These are phyloP conservation scores for Russula abietina DNA, from an alignment of 768 basidiomycete genomes.

Conservation along the genomic window DNA sequence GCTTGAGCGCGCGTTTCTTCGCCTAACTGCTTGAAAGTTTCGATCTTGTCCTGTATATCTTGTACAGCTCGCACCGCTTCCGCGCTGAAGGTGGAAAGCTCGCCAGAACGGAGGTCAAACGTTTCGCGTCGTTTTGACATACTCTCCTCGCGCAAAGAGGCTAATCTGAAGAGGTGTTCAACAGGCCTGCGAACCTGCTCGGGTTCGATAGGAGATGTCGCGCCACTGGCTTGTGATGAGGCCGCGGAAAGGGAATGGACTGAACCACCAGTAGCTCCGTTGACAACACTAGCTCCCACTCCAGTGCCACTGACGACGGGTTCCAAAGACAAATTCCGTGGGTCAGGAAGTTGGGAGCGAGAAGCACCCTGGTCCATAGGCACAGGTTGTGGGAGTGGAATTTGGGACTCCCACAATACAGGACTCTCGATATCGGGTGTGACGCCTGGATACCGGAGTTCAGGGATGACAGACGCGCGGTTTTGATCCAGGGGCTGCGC, in stretches of 20 bases:
- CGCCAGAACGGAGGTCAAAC: slow-evolving; percentile 11
- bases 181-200: slow-evolving; percentile 6
- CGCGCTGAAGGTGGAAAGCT: slow-evolving; percentile 4
- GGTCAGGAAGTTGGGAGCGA: not conserved
- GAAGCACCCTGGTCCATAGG: not conserved
- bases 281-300: not conserved
- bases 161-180: slow-evolving; percentile 10
- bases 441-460: slow-evolving; percentile 11
- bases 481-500: not conserved
- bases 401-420: not conserved
- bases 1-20: slow-evolving; percentile 13
- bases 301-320: not conserved
- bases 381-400: not conserved
- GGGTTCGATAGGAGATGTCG: not conserved
- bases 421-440: not conserved
- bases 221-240: not conserved
- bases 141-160: slow-evolving; percentile 10
- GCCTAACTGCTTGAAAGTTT: slow-evolving; percentile 2
- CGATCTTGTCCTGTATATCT: slow-evolving; percentile 1
- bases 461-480: slow-evolving; percentile 9
- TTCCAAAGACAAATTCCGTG: not conserved
- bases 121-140: slow-evolving; percentile 3
- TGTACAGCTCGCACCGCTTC: not conserved
- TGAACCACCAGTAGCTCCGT: not conserved
- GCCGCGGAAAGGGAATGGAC: not conserved